Evolutionary conservation across 75 land plant species (phyloP).

Genomic region (Picea sitchensis): DNA sequence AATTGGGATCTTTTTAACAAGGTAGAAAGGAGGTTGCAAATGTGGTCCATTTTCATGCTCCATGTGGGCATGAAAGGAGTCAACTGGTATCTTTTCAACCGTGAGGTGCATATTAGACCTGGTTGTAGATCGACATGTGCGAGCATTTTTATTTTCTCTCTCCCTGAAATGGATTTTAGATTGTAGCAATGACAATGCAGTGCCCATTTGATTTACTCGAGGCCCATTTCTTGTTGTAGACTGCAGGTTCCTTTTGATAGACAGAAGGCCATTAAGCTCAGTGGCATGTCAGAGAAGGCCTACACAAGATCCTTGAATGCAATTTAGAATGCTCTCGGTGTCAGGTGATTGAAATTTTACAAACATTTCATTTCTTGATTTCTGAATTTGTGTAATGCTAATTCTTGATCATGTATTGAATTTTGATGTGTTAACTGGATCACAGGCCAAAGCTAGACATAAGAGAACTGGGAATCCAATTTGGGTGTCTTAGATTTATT

Average conservation of each 20-base stretch:
- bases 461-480: slow-evolving; percentile 79
- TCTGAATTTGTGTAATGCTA: background rate
- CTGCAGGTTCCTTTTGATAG: slow-evolving; percentile 64
- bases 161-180: background rate
- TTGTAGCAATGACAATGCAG: background rate
- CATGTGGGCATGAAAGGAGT: too few species aligned
- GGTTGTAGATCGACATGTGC: too few species aligned
- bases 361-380: background rate
- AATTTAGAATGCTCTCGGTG: slow-evolving; percentile 76
- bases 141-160: too few species aligned
- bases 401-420: background rate
- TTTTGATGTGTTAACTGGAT: slow-evolving; percentile 6
- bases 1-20: too few species aligned
- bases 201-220: background rate
- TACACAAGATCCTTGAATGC: slow-evolving; percentile 79
- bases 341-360: slow-evolving; percentile 44
- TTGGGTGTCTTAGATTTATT: slow-evolving; percentile 91
- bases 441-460: slow-evolving; percentile 74
- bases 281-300: slow-evolving; percentile 95
- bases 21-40: too few species aligned
- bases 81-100: too few species aligned
- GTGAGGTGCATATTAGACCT: too few species aligned
- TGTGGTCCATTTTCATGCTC: too few species aligned
- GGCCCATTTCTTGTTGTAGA: slow-evolving; percentile 21
- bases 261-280: slow-evolving; percentile 54